These are phyloP conservation scores for Pachyrhizus erosus DNA, from an alignment of 306 rosid genomes.

Conservation along the genomic window DNA sequence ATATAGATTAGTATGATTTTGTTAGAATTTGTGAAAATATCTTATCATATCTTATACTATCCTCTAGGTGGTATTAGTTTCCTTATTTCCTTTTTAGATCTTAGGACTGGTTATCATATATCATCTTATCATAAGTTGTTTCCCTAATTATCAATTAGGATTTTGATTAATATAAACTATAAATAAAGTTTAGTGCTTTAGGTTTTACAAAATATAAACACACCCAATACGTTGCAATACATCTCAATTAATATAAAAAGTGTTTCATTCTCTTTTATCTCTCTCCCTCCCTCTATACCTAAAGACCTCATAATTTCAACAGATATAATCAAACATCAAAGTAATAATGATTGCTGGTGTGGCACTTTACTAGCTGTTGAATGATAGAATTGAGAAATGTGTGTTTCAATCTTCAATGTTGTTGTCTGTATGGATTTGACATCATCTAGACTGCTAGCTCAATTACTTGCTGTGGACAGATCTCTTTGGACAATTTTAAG, in stretches of 20 bases:
- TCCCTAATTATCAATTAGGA: background rate
- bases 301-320: background rate
- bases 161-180: background rate
- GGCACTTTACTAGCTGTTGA: conserved; percentile 30
- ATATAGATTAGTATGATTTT: background rate
- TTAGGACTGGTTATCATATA: background rate
- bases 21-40: background rate
- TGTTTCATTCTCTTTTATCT: background rate
- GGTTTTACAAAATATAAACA: background rate
- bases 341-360: conserved; percentile 22
- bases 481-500: conserved; percentile 71
- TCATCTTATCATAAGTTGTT: background rate
- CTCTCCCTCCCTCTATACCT: background rate
- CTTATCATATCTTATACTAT: background rate
- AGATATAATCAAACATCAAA: conserved; percentile 26
- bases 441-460: conserved; percentile 41
- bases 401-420: conserved; percentile 27
- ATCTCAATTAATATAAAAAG: background rate
- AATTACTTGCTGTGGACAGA: conserved; percentile 58
- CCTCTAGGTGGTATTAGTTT: background rate
- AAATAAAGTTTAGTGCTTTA: background rate
- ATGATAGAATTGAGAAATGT: conserved; percentile 26
- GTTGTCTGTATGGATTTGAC: conserved; percentile 36
- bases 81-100: background rate
- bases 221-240: background rate